phyloP scores from a whole-genome alignment of 2,329 filamentous ascomycete genomes.

The Penicillium griseofulvum region DNA sequence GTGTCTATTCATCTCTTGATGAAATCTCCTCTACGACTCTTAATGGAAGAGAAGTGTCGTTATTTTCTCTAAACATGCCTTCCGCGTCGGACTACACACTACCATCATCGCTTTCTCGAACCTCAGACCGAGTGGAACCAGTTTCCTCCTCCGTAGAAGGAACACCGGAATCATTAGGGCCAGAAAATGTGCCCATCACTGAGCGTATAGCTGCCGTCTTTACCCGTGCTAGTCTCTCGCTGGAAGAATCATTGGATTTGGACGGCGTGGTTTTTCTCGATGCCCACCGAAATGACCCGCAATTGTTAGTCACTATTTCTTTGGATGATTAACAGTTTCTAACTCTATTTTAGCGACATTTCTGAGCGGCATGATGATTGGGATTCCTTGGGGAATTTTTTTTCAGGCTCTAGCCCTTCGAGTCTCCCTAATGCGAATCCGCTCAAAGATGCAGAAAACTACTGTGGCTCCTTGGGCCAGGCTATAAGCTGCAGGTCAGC shows the following conservation, averaged over 20 bases:
- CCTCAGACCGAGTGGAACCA: neutral
- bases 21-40: neutral
- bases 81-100: neutral
- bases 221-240: slow-evolving; percentile 44
- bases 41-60: neutral
- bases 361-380: slow-evolving; percentile 19
- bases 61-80: neutral
- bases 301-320: slow-evolving; percentile 19
- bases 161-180: neutral
- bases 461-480: slow-evolving; percentile 21
- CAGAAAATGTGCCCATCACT: slow-evolving; percentile 13
- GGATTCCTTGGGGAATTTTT: slow-evolving; percentile 18
- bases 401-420: neutral
- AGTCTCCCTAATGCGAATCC: neutral
- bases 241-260: slow-evolving; percentile 44
- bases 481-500: slow-evolving; percentile 9
- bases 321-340: neutral
- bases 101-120: slow-evolving; percentile 4
- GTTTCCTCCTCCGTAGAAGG: neutral
- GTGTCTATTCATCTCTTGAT: neutral
- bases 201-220: slow-evolving; percentile 35
- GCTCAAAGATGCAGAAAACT: slow-evolving; percentile 2
- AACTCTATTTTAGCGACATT: slow-evolving; percentile 12
- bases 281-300: slow-evolving; percentile 22
- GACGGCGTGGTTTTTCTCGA: slow-evolving; percentile 39